These are phyloP conservation scores for Chrysanthemum seticuspe DNA, from an alignment of 129 eudicot species.

Conservation along the genomic window DNA sequence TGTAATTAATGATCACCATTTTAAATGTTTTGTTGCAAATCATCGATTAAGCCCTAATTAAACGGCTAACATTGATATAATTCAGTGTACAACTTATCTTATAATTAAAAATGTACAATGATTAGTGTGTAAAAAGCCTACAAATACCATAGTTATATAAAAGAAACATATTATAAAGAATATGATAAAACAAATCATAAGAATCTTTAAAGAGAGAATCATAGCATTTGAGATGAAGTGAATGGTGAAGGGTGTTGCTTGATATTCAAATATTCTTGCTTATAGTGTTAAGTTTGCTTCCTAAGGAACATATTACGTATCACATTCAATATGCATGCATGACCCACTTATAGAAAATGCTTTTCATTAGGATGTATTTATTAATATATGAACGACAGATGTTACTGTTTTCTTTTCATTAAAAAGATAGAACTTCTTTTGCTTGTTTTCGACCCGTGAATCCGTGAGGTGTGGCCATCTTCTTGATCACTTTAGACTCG, in stretches of 20 bases:
- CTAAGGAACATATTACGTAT: slow-evolving; percentile 38
- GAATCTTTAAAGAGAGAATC: slow-evolving; percentile 37
- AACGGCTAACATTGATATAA: neutral
- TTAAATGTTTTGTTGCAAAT: neutral
- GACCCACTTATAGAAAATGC: slow-evolving; percentile 31
- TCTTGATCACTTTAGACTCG: too few species aligned
- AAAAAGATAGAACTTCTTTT: too few species aligned
- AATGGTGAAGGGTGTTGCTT: slow-evolving; percentile 40
- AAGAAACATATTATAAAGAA: neutral
- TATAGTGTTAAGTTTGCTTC: slow-evolving; percentile 26
- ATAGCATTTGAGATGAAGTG: slow-evolving; percentile 29
- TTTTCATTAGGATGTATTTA: neutral
- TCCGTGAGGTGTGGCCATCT: too few species aligned
- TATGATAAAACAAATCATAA: neutral
- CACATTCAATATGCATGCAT: slow-evolving; percentile 32
- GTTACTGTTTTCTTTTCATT: too few species aligned
- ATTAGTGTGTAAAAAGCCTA: neutral
- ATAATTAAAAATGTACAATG: neutral
- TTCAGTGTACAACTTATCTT: neutral
- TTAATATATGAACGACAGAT: neutral
- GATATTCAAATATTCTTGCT: slow-evolving; percentile 36
- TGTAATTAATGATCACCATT: neutral
- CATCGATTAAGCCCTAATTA: neutral
- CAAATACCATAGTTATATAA: neutral
- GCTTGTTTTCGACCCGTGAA: too few species aligned